These are phyloP conservation scores for Candida michaelii DNA, from an alignment of 805 yeast species.

Conservation along the genomic window DNA sequence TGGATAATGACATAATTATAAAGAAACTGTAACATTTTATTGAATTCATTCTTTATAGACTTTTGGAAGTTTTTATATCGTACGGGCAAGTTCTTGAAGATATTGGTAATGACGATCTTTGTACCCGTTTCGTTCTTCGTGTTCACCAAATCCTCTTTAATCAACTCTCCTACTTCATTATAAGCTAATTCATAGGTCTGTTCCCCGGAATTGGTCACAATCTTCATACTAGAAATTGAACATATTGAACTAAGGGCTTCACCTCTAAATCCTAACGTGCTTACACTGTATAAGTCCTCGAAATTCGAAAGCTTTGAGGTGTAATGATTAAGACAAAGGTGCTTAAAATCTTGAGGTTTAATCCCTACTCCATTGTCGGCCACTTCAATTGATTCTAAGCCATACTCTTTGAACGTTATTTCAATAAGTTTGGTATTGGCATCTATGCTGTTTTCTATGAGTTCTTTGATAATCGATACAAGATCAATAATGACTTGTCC, in stretches of 20 bases:
- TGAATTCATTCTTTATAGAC: conserved; percentile 68
- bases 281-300: conserved; percentile 50
- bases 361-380: conserved; percentile 72
- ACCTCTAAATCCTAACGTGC: conserved; percentile 75
- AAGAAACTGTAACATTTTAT: conserved; percentile 60
- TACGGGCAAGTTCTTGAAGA: conserved; percentile 78
- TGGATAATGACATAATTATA: conserved; percentile 69
- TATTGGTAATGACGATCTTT: conserved; percentile 49
- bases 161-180: conserved; percentile 54
- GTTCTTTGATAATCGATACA: conserved; percentile 75
- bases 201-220: conserved; percentile 48
- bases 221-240: conserved; percentile 47
- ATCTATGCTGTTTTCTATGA: conserved; percentile 85
- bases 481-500: conserved; percentile 91
- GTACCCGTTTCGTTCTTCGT: conserved; percentile 61
- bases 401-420: conserved; percentile 66
- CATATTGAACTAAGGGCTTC: conserved; percentile 77
- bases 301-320: conserved; percentile 65
- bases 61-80: conserved; percentile 71
- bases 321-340: conserved; percentile 58
- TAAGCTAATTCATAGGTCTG: conserved; percentile 48
- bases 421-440: conserved; percentile 71
- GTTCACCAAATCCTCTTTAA: conserved; percentile 37
- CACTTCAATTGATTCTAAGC: conserved; percentile 68
- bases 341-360: conserved; percentile 46